Conservation (phyloP, 2,329 filamentous ascomycete species). For the Gliomastix tumulicola region DNA sequence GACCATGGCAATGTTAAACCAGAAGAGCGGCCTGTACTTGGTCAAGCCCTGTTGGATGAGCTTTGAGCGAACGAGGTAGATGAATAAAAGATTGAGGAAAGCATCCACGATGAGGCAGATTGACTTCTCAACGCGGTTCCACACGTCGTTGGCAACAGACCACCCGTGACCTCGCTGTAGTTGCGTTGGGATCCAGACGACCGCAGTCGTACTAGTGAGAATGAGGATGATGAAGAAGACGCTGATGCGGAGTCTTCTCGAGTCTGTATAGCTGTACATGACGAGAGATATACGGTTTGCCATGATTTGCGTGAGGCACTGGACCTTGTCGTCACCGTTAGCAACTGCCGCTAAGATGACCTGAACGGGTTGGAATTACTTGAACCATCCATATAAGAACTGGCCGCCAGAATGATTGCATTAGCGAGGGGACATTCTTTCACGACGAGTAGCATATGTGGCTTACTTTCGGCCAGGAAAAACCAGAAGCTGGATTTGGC, state of each 20-base stretch:
- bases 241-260: conserved; percentile 31
- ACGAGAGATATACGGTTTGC: conserved; percentile 43
- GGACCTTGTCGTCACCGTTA: no score
- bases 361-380: no score
- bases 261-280: conserved; percentile 26
- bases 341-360: no score
- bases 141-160: conserved; percentile 37
- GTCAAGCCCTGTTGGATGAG: conserved; percentile 38
- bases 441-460: no score
- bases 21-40: conserved; percentile 38
- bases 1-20: conserved; percentile 17
- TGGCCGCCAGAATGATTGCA: no score
- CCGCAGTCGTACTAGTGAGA: conserved; percentile 45
- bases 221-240: conserved; percentile 35
- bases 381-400: conserved; percentile 29
- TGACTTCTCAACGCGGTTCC: conserved; percentile 45
- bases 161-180: conserved; percentile 32
- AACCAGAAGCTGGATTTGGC: neutral
- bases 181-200: conserved; percentile 47
- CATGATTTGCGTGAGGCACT: conserved; percentile 46
- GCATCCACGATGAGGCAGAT: conserved; percentile 42
- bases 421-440: no score
- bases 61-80: conserved; percentile 32
- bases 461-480: neutral
- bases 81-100: conserved; percentile 41